A percentile compares a stretch with the other conserved stretches of the same genome.
Evolutionary conservation across 2,329 filamentous ascomycete genomes (phyloP).

Genomic region (Fusarium camptoceras): DNA sequence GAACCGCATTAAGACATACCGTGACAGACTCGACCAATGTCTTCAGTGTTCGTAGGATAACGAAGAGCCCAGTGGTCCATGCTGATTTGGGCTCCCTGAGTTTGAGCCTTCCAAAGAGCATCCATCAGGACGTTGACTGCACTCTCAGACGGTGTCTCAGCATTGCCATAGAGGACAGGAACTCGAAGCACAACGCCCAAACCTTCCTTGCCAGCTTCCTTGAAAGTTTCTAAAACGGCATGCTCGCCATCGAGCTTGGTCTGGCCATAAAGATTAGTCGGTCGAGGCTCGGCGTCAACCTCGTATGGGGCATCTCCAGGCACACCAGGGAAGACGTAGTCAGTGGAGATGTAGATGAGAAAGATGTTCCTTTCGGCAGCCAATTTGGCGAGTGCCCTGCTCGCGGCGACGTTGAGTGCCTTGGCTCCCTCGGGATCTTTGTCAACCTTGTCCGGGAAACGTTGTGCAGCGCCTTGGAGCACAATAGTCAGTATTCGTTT

Average conservation of each 20-base stretch:
- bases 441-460: conserved; percentile 88
- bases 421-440: conserved; percentile 80
- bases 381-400: conserved; percentile 72
- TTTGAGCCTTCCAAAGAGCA: conserved; percentile 78
- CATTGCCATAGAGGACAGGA: conserved; percentile 86
- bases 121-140: conserved; percentile 87
- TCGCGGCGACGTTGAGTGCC: conserved; percentile 79
- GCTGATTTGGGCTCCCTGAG: conserved; percentile 69
- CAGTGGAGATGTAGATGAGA: conserved; percentile 83
- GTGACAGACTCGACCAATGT: conserved; percentile 81
- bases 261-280: conserved; percentile 80
- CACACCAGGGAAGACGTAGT: conserved; percentile 81
- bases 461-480: conserved; percentile 80
- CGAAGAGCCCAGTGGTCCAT: conserved; percentile 90
- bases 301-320: conserved; percentile 88
- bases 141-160: conserved; percentile 77
- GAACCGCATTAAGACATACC: conserved; percentile 57
- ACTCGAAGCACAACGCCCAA: conserved; percentile 79
- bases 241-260: conserved; percentile 70
- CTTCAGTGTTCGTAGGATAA: conserved; percentile 90
- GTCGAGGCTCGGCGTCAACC: conserved; percentile 69
- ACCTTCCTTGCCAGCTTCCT: conserved; percentile 60
- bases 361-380: conserved; percentile 71
- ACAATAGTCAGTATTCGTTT: conserved; percentile 31
- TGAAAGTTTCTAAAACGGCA: conserved; percentile 74